Base-by-base conservation (phyloP, 495 filamentous ascomycete genomes). In the Aspergillus hancockii region DNA sequence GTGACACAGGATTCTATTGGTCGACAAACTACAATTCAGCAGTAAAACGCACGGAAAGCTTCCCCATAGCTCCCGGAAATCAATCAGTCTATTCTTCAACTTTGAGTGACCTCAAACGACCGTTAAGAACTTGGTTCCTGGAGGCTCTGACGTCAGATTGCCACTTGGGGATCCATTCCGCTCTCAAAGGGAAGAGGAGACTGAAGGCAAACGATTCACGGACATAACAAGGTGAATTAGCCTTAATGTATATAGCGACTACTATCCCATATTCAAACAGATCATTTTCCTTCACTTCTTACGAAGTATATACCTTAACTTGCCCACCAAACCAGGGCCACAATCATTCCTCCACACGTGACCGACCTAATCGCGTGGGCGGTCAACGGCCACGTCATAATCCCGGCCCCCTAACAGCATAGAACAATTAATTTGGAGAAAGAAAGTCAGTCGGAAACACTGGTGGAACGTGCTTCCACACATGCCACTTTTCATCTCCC, bases 381-480 rank as follows among this genome's bases (percentile, higher is more conserved):
- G 18, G 43, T 23, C 18, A 47, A 12, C 43, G 23, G 43, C 43
- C 43, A 47, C 43, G 43, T 47, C 43, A 47, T 47, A 47, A 41
- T 16, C n/a, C n/a, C 38, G 4, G 38, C 0, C 16, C 38, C 38
- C 12, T 16, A 47, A 47, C 16, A 40, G 23, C 18, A 10, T 8
- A 14, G 4, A 9, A n/a, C 8, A 47, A 22, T 47, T 13, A 47
- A 47, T 47, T 22, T 22, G 18, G 21, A 10, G 43, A 8, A 8
- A 47, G 43, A 47, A 23, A 47, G 18, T 23, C 7, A 23, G 19
- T 12, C 40, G 21, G 25, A 47, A 47, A 47, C 43, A 23, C 16
- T n/a, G 43, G 43, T 47, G 43, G 43, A 12, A 47, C 43, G 43
- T 47, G 43, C 43, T 47, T 47, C 21, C 21, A 47, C 43, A n/a